Evolutionary conservation across 768 basidiomycete species (phyloP), one percentile per base, ranked within the genome.

Genomic region (Collybia sp.): DNA sequence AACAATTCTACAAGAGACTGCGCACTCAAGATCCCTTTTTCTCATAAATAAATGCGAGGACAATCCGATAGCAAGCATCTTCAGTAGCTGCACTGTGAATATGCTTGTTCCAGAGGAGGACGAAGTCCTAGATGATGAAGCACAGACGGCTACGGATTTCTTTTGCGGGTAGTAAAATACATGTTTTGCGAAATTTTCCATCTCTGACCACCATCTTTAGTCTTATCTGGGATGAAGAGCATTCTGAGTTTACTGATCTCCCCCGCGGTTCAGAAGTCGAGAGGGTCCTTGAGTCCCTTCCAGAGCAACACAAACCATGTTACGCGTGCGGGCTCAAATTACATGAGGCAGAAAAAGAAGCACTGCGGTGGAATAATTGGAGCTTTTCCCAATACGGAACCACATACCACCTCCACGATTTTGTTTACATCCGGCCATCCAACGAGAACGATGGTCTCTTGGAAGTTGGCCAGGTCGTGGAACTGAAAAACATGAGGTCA

Each of bases 1-100:
- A 52, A 87, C 83, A 0, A 52, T 84, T 9, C 65, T 88, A 1
- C 81, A 86, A 52, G 80, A 89, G 53, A 72, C 75, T 0, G 72
- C 84, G 0, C 85, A 89, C 46, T 71, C 85, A 0, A 74, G 77
- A 47, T 70, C 75, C 0, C 65, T 88, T 0, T 84, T 74, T 53
- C 65, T 77, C 9, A 65, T 82, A 47, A 61, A 76, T 17, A 65
- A 70, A 5, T 89, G 87, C 52, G 79, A 76, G 38, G 69, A 82
- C 51, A 73, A 78, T 31, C 63, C 69, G 1, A 57, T 83, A 0
- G 73, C 71, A 1, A 72, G 75, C 11, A 84, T 89, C 40, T 75
- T 73, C 49, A 71, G 76, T 34, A 81, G 76, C 55, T 81, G 79
- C 50, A 72, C 80, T 13, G 50, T 87, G 6, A 67, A 56, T 2